phyloP scores from a whole-genome alignment of 192 early-diverging fungal species.

The Obelidium mucronatum region DNA sequence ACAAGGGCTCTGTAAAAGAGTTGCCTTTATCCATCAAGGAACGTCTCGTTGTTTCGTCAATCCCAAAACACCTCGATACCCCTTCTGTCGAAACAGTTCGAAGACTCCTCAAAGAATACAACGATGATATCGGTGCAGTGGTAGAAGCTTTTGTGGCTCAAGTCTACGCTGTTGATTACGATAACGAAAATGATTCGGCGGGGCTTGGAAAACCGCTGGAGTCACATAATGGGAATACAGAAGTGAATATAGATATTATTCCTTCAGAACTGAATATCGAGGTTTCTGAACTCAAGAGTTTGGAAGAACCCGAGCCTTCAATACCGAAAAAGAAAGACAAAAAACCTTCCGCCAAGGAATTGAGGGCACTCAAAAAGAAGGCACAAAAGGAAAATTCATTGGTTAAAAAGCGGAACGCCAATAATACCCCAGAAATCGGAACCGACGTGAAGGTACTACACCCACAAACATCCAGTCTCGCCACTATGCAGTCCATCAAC shows the following conservation, averaged over 20 bases:
- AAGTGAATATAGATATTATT: not conserved
- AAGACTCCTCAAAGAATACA: conserved; percentile 11
- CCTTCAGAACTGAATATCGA: not conserved
- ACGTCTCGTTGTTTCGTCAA: not conserved
- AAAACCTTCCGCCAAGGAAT: not conserved
- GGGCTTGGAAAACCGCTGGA: too few relatives aligned
- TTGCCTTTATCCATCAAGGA: not conserved
- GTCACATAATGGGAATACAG: too few relatives aligned
- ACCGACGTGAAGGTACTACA: not conserved
- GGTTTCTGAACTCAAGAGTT: not conserved
- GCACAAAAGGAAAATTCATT: conserved; percentile 31
- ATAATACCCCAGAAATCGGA: not conserved
- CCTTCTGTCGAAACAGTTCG: not conserved
- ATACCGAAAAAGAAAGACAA: not conserved
- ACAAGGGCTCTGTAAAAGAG: not conserved
- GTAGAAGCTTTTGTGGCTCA: conserved; percentile 20
- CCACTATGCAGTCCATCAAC: not conserved
- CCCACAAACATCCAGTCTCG: not conserved
- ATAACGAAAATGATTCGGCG: not conserved
- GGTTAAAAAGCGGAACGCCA: conserved; percentile 34
- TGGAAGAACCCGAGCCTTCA: not conserved
- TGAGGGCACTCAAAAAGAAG: conserved; percentile 26
- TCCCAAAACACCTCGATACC: conserved; percentile 15
- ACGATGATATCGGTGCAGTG: conserved; percentile 10
- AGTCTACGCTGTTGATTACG: not conserved